Base-by-base conservation (phyloP, 768 basidiomycete genomes). In the Lanmaoa rubissima region DNA sequence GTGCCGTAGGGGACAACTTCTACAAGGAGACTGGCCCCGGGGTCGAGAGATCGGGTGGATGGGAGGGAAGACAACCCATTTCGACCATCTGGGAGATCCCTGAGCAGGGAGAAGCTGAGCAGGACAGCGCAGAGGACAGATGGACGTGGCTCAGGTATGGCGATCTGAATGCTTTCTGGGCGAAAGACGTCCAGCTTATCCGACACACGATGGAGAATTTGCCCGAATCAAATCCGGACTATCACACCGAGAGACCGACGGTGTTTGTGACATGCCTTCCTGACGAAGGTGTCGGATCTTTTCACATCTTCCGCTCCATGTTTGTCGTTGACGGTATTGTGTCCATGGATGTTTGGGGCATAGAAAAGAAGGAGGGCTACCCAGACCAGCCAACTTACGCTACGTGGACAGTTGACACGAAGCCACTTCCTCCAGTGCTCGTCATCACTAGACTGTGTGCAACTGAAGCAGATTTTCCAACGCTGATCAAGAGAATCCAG, bases 201-300 rank as follows among this genome's bases (percentile, higher is more conserved):
- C 69, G 71, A 41, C 55, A 67, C 14, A 69, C 71, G 21, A 61
- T 77, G 45, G 46, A 48, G 34, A 48, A 46, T 10, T 48, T 64
- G 8, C 54, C 50, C 11, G 19, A 39, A 1, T 47, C 57, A 4
- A 43, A 51, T 39, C 19, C 42, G 14, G 55, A 58, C 17, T 52
- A 48, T 21, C 55, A 54, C 4, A 39, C 50, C 39, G 53, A 53
- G 34, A 52, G 48, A 52, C 55, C 45, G 12, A 46, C 31, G 35
- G 62, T 62, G 49, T 48, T 70, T 60, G 16, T 76, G 55, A 59
- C 78, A 1, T 80, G 75, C 61, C 73, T 81, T 19, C 76, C 81
- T 1, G 61, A 72, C 55, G 49, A 70, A 8, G 81, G 82, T n/a
- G 76, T 82, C 8, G 78, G 74, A 65, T 78, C 39, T n/a, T n/a